Percentiles rank a stretch among this genome's conserved stretches.
Evolutionary conservation across 345 rosid genomes (phyloP).

Genomic region (Ricinus communis): DNA sequence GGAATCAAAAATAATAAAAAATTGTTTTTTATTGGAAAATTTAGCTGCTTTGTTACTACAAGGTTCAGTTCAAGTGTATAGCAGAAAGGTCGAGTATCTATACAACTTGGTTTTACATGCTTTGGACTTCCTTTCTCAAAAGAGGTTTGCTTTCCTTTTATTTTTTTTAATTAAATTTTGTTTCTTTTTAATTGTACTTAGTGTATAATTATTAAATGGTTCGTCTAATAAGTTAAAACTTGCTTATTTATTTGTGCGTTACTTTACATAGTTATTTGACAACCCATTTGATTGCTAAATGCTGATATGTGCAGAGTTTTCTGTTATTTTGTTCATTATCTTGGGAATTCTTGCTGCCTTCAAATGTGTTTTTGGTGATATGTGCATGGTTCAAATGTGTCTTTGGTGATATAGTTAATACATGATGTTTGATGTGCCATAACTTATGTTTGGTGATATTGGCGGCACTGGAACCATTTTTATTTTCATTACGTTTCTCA

Average conservation of each 20-base stretch:
- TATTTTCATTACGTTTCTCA: neutral
- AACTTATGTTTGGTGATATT: no score
- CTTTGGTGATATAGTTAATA: no score
- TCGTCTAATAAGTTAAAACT: neutral
- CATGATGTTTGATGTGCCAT: no score
- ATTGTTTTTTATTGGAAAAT: constrained; percentile 22
- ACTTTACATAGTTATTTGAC: no score
- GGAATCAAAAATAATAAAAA: no score
- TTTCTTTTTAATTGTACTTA: neutral
- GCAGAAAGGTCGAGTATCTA: constrained; percentile 94
- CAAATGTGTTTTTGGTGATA: no score
- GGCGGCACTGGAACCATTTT: no score
- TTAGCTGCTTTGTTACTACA: constrained; percentile 98
- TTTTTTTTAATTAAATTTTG: neutral
- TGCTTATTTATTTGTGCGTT: no score
- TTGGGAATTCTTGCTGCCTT: neutral
- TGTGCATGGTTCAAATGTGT: neutral
- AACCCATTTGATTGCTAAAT: no score
- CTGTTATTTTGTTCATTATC: neutral
- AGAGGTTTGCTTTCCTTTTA: constrained; percentile 44
- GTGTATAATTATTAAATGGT: no score
- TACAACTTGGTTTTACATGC: constrained; percentile 89
- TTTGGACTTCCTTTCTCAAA: constrained; percentile 84
- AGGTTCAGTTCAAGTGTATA: constrained; percentile 95
- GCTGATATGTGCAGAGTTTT: neutral